These are phyloP conservation scores for Coelastrella sp. DNA, from an alignment of 139 green algal genomes.

Conservation along the genomic window DNA sequence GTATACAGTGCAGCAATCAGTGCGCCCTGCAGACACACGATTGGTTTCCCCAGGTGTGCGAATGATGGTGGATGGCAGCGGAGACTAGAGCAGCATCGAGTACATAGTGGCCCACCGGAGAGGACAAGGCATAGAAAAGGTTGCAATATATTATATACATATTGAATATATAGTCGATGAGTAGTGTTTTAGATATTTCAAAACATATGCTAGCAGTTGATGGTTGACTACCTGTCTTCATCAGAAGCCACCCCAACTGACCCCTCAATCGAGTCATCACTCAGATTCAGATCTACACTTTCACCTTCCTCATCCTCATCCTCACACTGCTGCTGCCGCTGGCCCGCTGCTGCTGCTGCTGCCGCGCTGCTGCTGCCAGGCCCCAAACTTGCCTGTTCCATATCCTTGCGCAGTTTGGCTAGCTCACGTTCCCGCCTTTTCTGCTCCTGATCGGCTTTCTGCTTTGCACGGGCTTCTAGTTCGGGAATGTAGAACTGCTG, in stretches of 20 bases:
- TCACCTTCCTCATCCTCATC: slow-evolving; percentile 42
- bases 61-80: too few species aligned
- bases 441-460: slow-evolving; percentile 59
- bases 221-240: not conserved
- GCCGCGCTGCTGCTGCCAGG: not conserved
- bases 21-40: too few species aligned
- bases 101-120: too few species aligned
- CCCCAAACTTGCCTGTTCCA: slow-evolving; percentile 18
- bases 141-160: too few species aligned
- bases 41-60: too few species aligned
- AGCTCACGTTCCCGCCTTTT: slow-evolving; percentile 65
- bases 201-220: too few species aligned
- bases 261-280: slow-evolving; percentile 53
- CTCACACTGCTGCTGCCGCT: not conserved
- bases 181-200: too few species aligned
- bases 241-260: not conserved
- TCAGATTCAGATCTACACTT: slow-evolving; percentile 47
- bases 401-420: slow-evolving; percentile 67
- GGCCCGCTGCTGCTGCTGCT: not conserved
- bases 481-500: slow-evolving; percentile 77
- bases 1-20: too few species aligned
- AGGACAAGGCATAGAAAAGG: too few species aligned
- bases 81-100: too few species aligned
- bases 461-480: slow-evolving; percentile 59
- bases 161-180: too few species aligned